Conservation (phyloP, 2,329 filamentous ascomycete species). For the Clarireedia hainanense region DNA sequence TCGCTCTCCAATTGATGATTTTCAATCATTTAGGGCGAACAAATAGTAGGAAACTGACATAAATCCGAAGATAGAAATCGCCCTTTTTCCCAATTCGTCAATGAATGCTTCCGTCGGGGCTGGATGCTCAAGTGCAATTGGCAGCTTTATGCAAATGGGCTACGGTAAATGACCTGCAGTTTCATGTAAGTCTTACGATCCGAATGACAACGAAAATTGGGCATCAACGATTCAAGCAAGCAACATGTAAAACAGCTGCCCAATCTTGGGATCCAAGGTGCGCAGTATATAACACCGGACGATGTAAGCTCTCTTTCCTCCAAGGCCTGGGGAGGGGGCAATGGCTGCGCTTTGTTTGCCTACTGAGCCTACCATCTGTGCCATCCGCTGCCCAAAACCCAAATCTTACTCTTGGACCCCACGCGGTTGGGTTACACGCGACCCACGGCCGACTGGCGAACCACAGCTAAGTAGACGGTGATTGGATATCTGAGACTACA, state of each 20-base stretch:
- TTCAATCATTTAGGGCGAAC: neutral
- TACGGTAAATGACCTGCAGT: slow-evolving; percentile 1
- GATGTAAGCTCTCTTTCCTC: neutral
- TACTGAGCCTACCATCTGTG: no score
- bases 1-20: neutral
- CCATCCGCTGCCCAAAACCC: slow-evolving; percentile 1
- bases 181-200: neutral
- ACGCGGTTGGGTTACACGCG: neutral
- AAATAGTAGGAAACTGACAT: neutral
- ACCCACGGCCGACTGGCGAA: neutral
- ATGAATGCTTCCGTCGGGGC: neutral
- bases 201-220: slow-evolving; percentile 1
- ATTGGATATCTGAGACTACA: neutral
- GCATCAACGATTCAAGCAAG: neutral
- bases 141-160: neutral
- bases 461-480: neutral
- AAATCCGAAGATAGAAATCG: neutral
- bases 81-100: neutral
- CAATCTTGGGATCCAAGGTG: neutral
- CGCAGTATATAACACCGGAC: no score
- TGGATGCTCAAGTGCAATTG: neutral
- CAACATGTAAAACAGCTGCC: neutral
- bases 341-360: no score
- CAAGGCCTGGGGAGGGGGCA: no score
- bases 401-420: neutral